Evolutionary conservation across 495 filamentous ascomycete species (phyloP).

Genomic region (Aspergillus nanangensis): DNA sequence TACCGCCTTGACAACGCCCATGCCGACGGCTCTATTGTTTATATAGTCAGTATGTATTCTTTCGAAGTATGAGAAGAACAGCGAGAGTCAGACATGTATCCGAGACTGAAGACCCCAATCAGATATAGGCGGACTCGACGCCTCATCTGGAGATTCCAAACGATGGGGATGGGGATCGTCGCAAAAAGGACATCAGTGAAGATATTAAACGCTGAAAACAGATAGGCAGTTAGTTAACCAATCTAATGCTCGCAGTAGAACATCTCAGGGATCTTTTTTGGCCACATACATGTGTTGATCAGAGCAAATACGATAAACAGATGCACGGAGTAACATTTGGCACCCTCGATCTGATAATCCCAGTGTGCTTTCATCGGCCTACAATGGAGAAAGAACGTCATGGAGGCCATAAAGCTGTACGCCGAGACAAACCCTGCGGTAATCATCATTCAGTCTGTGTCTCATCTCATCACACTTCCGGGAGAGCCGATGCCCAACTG

Average conservation of each 20-base stretch:
- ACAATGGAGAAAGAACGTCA: conserved; percentile 3
- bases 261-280: too few relatives aligned
- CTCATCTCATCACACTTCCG: too few relatives aligned
- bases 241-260: too few relatives aligned
- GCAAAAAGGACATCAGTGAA: conserved; percentile 34
- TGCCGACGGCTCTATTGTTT: not conserved
- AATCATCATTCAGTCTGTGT: too few relatives aligned
- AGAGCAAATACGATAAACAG: conserved; percentile 1
- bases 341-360: conserved; percentile 1
- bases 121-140: conserved; percentile 33
- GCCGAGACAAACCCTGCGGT: not conserved
- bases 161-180: conserved; percentile 24
- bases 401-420: conserved; percentile 1
- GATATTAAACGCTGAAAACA: conserved; percentile 26
- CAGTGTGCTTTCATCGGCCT: conserved; percentile 2
- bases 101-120: conserved; percentile 38
- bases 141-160: conserved; percentile 42
- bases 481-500: not conserved
- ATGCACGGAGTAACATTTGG: not conserved
- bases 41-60: not conserved
- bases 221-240: not conserved
- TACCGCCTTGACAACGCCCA: not conserved
- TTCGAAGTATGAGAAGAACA: not conserved
- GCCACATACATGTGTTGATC: conserved; percentile 1
- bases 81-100: conserved; percentile 30